phyloP scores from a whole-genome alignment of 768 basidiomycete genomes.

The Tephrocybe rancida region DNA sequence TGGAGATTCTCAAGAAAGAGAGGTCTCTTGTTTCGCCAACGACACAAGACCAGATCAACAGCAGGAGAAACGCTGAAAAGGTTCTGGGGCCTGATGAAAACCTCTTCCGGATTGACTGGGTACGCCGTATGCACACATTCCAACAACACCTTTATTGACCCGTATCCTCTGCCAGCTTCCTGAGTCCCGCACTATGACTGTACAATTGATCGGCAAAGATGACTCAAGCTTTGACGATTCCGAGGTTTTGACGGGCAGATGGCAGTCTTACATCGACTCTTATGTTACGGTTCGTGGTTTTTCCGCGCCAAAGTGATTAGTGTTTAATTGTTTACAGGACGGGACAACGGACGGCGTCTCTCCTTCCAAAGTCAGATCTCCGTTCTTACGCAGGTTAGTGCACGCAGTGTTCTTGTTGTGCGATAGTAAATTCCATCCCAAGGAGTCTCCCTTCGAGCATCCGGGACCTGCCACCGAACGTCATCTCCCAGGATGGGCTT shows the following conservation, averaged over 20 bases:
- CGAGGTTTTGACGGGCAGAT: conserved; percentile 73
- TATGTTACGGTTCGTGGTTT: conserved; percentile 60
- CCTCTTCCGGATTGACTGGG: conserved; percentile 82
- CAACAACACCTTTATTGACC: neutral
- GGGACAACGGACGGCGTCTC: conserved; percentile 59
- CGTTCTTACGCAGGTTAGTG: conserved; percentile 70
- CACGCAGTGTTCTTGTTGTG: neutral
- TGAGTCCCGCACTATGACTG: conserved; percentile 64
- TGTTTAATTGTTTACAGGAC: conserved; percentile 37
- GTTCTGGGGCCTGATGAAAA: conserved; percentile 78
- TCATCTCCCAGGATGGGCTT: conserved; percentile 58
- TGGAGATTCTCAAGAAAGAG: conserved; percentile 72
- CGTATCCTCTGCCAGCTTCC: conserved; percentile 48
- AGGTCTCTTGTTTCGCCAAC: conserved; percentile 59
- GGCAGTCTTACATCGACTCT: conserved; percentile 80
- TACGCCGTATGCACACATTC: conserved; percentile 22
- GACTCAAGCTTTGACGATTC: conserved; percentile 76
- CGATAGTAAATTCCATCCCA: conserved; percentile 1
- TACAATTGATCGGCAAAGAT: conserved; percentile 81
- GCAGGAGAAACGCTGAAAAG: conserved; percentile 67
- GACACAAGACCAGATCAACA: conserved; percentile 72
- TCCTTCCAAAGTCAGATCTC: conserved; percentile 45
- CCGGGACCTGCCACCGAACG: conserved; percentile 41
- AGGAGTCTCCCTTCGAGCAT: conserved; percentile 43
- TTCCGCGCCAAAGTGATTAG: neutral